These are phyloP conservation scores for Mrakia frigida DNA, from an alignment of 768 basidiomycete genomes.

Conservation along the genomic window DNA sequence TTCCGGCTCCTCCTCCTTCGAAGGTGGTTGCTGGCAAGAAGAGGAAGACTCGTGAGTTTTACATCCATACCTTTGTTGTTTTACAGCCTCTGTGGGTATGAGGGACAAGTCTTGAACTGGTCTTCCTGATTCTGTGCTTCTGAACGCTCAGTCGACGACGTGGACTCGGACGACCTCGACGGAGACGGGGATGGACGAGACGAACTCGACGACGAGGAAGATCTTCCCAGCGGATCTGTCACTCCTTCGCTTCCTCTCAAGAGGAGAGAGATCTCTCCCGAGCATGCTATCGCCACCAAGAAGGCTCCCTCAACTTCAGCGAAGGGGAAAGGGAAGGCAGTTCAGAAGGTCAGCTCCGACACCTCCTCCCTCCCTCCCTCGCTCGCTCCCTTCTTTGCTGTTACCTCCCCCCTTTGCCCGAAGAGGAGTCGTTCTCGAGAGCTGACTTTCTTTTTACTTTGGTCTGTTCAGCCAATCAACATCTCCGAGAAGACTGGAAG, in stretches of 20 bases:
- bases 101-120: too few relatives aligned
- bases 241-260: conserved; percentile 21
- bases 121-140: too few relatives aligned
- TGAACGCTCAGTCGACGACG: not conserved
- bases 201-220: not conserved
- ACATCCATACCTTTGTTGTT: too few relatives aligned
- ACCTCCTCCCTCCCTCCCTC: not conserved
- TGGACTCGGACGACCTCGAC: conserved; percentile 22
- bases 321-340: conserved; percentile 9
- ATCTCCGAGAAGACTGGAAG: conserved; percentile 15
- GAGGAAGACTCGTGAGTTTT: conserved; percentile 5
- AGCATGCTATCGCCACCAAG: conserved; percentile 4
- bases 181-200: not conserved
- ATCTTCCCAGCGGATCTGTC: not conserved
- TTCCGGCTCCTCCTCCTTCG: not conserved
- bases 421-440: not conserved
- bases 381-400: not conserved
- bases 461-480: conserved; percentile 12
- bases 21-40: not conserved
- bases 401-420: not conserved
- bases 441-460: not conserved
- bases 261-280: conserved; percentile 13
- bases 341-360: conserved; percentile 4
- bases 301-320: not conserved
- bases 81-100: too few relatives aligned